Evolutionary conservation across 805 yeast species (phyloP).

Genomic region (Wickerhamomyces kurtzmanii): DNA sequence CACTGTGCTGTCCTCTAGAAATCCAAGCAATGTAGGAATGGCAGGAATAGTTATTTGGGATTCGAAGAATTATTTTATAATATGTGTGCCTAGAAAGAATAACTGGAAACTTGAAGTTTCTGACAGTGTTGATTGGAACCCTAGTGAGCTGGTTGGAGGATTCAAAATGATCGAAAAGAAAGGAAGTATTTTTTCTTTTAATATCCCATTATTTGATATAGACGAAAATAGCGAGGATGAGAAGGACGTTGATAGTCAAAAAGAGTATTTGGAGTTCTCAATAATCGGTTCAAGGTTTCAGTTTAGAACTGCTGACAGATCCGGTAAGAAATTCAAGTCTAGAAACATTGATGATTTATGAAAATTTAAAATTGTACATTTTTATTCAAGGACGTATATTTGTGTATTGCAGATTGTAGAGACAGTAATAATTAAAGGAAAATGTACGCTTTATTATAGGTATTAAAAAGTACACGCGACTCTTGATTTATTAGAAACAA

Average conservation of each 20-base stretch:
- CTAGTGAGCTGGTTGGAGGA: slow-evolving; percentile 44
- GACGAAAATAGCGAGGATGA: slow-evolving; percentile 4
- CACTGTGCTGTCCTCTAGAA: slow-evolving; percentile 46
- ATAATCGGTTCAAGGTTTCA: slow-evolving; percentile 74
- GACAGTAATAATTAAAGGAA: too few species aligned
- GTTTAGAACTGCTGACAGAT: slow-evolving; percentile 68
- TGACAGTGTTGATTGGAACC: slow-evolving; percentile 8
- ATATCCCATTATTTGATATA: slow-evolving; percentile 21
- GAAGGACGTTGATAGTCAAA: slow-evolving; percentile 16
- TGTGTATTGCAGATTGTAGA: too few species aligned
- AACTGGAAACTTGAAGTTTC: too few species aligned
- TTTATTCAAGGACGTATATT: too few species aligned
- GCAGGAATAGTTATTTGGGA: slow-evolving; percentile 82
- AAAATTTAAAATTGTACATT: not conserved
- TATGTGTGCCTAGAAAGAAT: slow-evolving; percentile 38
- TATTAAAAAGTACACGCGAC: too few species aligned
- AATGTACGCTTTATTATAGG: too few species aligned
- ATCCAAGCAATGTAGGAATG: slow-evolving; percentile 46
- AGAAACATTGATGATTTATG: slow-evolving; percentile 56
- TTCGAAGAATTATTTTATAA: slow-evolving; percentile 59
- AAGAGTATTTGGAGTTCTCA: slow-evolving; percentile 41
- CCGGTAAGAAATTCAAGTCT: slow-evolving; percentile 77
- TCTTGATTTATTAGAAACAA: too few species aligned
- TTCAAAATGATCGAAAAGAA: slow-evolving; percentile 57
- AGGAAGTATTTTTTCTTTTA: slow-evolving; percentile 53